Conservation (phyloP, 345 rosid genomes). For the Abelmoschus esculentus region DNA sequence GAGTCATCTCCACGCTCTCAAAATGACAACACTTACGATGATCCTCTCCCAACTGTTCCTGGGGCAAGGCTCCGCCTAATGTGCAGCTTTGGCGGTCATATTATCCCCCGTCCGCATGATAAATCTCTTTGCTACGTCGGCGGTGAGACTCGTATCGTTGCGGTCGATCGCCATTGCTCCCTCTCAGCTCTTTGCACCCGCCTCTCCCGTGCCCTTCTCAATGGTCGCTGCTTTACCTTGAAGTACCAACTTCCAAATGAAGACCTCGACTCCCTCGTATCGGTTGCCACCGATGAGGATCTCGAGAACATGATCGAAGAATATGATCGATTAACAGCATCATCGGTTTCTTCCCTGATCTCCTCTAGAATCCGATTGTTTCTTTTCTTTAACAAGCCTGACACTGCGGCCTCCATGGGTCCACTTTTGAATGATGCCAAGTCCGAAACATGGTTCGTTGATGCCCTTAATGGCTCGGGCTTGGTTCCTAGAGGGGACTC, state of each 20-base stretch:
- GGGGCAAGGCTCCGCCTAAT: constrained; percentile 65
- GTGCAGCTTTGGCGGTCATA: constrained; percentile 85
- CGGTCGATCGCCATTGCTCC: constrained; percentile 52
- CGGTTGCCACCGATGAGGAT: no score
- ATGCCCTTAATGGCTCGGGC: no score
- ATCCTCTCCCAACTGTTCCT: constrained; percentile 45
- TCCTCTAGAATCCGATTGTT: no score
- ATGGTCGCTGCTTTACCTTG: no score
- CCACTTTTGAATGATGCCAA: no score
- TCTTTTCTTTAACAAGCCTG: no score
- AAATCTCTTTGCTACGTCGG: constrained; percentile 63
- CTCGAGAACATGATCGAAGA: not conserved
- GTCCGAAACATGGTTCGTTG: no score
- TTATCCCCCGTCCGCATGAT: constrained; percentile 87
- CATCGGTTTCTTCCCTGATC: no score
- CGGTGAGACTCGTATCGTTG: constrained; percentile 67
- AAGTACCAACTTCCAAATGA: no score
- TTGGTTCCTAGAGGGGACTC: no score
- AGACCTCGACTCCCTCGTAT: no score
- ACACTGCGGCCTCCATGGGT: no score
- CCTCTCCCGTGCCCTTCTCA: constrained; percentile 40
- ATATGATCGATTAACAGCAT: not conserved
- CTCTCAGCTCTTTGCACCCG: constrained; percentile 41
- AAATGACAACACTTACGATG: constrained; percentile 16
- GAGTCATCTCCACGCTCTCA: constrained; percentile 38